Percentiles rank a stretch among this genome's conserved stretches.
Evolutionary conservation across 2,329 filamentous ascomycete genomes (phyloP).

Genomic region (Didymella keratinophila): DNA sequence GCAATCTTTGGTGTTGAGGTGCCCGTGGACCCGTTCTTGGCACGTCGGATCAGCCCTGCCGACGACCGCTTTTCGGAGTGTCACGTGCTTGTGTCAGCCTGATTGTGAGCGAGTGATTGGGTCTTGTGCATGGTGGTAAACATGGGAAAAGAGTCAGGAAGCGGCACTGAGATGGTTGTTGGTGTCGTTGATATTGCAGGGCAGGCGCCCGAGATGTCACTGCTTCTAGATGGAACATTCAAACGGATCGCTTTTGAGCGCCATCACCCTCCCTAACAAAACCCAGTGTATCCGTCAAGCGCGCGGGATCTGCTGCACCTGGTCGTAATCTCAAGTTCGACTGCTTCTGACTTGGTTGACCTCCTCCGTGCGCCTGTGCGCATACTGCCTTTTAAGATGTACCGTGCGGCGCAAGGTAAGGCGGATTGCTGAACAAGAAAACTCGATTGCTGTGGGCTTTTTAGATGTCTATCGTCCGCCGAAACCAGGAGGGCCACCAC

Average conservation of each 20-base stretch:
- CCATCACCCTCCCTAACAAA: constrained; percentile 1
- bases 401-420: constrained; percentile 5
- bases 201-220: constrained; percentile 1
- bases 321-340: background rate
- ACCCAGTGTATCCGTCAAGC: background rate
- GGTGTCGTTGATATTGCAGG: constrained; percentile 8
- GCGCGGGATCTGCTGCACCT: background rate
- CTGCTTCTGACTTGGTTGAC: background rate
- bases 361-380: constrained; percentile 5
- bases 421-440: background rate
- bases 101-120: background rate
- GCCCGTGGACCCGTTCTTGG: background rate
- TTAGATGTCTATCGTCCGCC: constrained; percentile 32
- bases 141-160: background rate
- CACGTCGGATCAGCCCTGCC: constrained; percentile 10
- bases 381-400: constrained; percentile 1
- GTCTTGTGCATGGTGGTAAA: background rate
- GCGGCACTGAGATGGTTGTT: constrained; percentile 1
- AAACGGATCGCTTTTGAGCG: constrained; percentile 12
- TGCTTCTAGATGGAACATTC: constrained; percentile 11
- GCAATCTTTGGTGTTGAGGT: constrained; percentile 17
- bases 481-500: constrained; percentile 42
- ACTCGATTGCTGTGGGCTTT: background rate
- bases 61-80: constrained; percentile 19
- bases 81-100: constrained; percentile 21